A percentile compares a stretch with the other conserved stretches of the same genome.
Conservation (phyloP, 2,329 filamentous ascomycete genomes). For the Fusarium subglutinans region DNA sequence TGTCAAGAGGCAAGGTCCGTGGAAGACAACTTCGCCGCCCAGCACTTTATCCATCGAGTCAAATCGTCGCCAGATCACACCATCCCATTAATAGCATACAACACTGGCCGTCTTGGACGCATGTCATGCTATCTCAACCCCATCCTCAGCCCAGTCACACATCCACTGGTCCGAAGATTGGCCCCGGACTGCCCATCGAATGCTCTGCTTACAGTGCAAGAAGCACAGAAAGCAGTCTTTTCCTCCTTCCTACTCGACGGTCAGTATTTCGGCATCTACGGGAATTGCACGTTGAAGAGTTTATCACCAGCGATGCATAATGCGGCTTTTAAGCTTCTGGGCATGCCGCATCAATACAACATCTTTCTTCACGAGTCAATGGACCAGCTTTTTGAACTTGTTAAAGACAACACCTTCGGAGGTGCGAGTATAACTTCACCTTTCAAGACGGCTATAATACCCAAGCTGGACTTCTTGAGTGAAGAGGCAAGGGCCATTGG, state of each 20-base stretch:
- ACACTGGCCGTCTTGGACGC: background rate
- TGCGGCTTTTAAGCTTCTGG: background rate
- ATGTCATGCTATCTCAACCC: conserved; percentile 1
- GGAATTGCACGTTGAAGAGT: background rate
- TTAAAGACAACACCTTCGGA: background rate
- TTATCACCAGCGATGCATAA: conserved; percentile 3
- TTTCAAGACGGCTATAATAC: background rate
- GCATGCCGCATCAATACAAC: background rate
- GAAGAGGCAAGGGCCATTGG: conserved; percentile 3
- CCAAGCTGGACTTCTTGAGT: background rate
- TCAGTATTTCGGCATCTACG: background rate
- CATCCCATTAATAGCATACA: background rate
- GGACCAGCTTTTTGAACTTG: background rate
- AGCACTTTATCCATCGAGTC: background rate
- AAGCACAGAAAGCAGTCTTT: background rate
- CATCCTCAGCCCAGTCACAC: background rate
- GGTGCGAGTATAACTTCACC: conserved; percentile 1
- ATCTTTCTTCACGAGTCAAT: background rate
- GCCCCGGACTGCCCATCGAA: background rate
- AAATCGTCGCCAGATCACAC: background rate
- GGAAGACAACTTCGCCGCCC: background rate
- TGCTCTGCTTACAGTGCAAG: background rate
- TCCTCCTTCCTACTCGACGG: background rate
- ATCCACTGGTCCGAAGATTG: background rate
- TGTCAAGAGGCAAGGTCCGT: background rate